Evolutionary conservation across 2,329 filamentous ascomycete genomes (phyloP).

Genomic region (Incumbomyces delicatus): DNA sequence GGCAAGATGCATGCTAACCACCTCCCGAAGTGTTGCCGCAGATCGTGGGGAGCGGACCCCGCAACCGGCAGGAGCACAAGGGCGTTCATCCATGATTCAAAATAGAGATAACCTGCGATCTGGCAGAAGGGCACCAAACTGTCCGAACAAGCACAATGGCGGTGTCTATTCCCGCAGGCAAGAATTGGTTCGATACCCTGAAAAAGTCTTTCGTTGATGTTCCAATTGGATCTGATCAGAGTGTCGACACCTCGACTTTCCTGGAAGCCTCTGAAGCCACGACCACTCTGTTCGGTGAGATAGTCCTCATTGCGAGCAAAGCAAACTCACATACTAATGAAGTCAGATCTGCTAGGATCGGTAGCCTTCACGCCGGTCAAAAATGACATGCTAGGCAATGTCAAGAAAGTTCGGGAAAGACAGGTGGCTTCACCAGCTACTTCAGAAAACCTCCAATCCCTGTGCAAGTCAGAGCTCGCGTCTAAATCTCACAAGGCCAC

Average conservation of each 20-base stretch:
- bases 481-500: conserved; percentile 79
- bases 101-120: too few species aligned
- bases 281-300: conserved; percentile 70
- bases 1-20: too few species aligned
- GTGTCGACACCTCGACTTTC: conserved; percentile 74
- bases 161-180: conserved; percentile 48
- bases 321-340: background rate
- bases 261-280: conserved; percentile 83
- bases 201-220: conserved; percentile 78
- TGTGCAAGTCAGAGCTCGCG: conserved; percentile 79
- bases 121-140: background rate
- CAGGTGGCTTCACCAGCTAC: conserved; percentile 67
- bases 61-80: too few species aligned
- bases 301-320: conserved; percentile 4
- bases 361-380: conserved; percentile 85
- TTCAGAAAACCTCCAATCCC: conserved; percentile 74
- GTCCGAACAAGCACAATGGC: conserved; percentile 36
- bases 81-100: too few species aligned
- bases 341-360: conserved; percentile 48
- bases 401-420: conserved; percentile 89
- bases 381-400: conserved; percentile 80
- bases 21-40: too few species aligned
- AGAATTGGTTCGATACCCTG: conserved; percentile 78
- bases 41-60: background rate
- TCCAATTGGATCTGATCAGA: conserved; percentile 67